Percentiles rank a stretch among this genome's conserved stretches.
Conservation (phyloP, 2,329 filamentous ascomycete genomes). For the Neobulgaria alba region DNA sequence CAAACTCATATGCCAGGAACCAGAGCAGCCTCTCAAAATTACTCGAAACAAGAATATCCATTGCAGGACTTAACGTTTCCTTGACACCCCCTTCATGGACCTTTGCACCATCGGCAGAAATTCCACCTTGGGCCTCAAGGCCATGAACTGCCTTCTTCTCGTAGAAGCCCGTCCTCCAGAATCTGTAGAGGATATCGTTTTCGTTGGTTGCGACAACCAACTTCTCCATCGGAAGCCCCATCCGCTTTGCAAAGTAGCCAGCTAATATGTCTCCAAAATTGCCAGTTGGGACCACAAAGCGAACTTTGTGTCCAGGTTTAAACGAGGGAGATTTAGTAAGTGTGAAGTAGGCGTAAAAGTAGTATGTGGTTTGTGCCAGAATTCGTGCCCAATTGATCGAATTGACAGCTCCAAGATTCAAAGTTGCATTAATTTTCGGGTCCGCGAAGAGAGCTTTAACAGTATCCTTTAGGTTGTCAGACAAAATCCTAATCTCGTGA, state of each 20-base stretch:
- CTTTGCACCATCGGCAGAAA: slow-evolving; percentile 47
- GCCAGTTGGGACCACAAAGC: slow-evolving; percentile 86
- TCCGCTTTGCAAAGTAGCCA: slow-evolving; percentile 83
- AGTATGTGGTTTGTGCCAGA: slow-evolving; percentile 93
- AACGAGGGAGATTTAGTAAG: slow-evolving; percentile 56
- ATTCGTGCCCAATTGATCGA: slow-evolving; percentile 96
- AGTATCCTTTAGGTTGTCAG: slow-evolving; percentile 52
- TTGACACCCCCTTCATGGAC: slow-evolving; percentile 66
- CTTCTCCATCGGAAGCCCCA: slow-evolving; percentile 83
- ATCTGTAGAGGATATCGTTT: slow-evolving; percentile 93
- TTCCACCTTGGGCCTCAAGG: slow-evolving; percentile 44
- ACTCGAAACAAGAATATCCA: slow-evolving; percentile 94
- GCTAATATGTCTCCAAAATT: slow-evolving; percentile 96
- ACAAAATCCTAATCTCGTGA: not conserved
- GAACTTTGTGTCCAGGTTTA: slow-evolving; percentile 58
- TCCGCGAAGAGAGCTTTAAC: slow-evolving; percentile 91
- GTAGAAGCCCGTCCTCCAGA: slow-evolving; percentile 85
- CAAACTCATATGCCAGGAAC: slow-evolving; percentile 77
- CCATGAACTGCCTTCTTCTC: slow-evolving; percentile 68
- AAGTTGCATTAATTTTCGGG: slow-evolving; percentile 67
- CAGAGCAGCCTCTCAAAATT: slow-evolving; percentile 96
- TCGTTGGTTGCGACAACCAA: slow-evolving; percentile 92
- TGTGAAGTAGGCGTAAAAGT: slow-evolving; percentile 89
- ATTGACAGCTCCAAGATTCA: slow-evolving; percentile 88
- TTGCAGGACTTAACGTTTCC: slow-evolving; percentile 87